These are phyloP conservation scores for Colletotrichum sp. DNA, from an alignment of 2,329 filamentous ascomycete species.

Conservation along the genomic window DNA sequence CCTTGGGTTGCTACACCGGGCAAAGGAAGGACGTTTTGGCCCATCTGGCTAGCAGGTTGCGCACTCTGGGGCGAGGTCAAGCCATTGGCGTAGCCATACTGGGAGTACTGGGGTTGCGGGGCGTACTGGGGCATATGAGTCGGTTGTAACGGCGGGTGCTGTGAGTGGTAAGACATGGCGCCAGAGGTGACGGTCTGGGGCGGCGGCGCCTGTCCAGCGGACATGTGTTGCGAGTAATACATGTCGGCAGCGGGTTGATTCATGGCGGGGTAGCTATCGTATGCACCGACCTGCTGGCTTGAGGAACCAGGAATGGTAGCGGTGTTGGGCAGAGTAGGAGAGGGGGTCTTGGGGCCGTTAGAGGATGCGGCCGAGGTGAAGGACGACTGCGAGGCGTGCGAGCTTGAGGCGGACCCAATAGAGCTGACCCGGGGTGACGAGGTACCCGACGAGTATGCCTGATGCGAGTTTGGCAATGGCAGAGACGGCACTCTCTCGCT, in stretches of 20 bases:
- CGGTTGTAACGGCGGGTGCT: constrained; percentile 77
- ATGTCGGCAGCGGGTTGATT: constrained; percentile 83
- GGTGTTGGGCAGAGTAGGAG: constrained; percentile 66
- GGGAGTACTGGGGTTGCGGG: constrained; percentile 63
- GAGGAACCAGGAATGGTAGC: constrained; percentile 44
- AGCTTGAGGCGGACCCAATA: constrained; percentile 64
- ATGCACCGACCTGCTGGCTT: constrained; percentile 40
- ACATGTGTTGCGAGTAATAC: constrained; percentile 85
- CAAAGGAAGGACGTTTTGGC: constrained; percentile 69
- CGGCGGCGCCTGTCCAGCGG: constrained; percentile 74
- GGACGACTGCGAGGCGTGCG: constrained; percentile 59
- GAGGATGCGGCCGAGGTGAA: constrained; percentile 61
- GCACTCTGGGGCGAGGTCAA: constrained; percentile 79
- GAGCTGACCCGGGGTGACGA: constrained; percentile 80
- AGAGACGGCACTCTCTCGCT: constrained; percentile 75
- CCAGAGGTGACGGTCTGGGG: constrained; percentile 80
- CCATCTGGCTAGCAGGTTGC: constrained; percentile 73
- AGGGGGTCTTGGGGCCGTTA: constrained; percentile 78
- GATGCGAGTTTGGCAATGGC: constrained; percentile 71
- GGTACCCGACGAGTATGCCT: constrained; percentile 73
- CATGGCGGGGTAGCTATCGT: constrained; percentile 67
- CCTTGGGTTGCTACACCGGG: constrained; percentile 62
- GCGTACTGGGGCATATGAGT: constrained; percentile 69
- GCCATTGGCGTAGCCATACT: constrained; percentile 79
- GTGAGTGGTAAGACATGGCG: constrained; percentile 77